Base-by-base conservation (phyloP, 371 early-diverging fungal genomes). In the Apophysomyces elegans region DNA sequence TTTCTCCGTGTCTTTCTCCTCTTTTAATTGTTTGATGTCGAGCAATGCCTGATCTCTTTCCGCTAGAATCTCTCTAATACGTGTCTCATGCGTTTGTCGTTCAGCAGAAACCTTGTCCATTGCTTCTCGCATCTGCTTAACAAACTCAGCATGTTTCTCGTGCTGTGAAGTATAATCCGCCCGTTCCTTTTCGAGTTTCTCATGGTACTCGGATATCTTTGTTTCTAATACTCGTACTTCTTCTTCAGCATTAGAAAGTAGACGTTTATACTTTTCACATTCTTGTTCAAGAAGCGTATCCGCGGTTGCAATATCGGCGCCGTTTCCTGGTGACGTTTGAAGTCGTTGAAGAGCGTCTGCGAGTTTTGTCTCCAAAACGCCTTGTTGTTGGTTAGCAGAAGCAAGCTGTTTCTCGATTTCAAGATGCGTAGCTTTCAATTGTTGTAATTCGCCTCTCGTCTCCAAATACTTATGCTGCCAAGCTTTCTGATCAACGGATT, bases 331-430 rank as follows among this genome's bases (percentile, higher is more conserved):
- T 37, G 36, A 56, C 46, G 11, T 21, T 18, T 50, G 54, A 18
- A 5, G 36, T 7, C 6, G 58, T 32, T 39, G 65, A n/a, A 38
- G 21, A 21, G 54, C 54, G n/a, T 50, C 54, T 9, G 54, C 8
- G 8, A 64, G 37, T 44, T 58, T 64, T 2, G 58, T 62, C 57
- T 50, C 65, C 38, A 65, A 44, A 32, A 21, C 21, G 1, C 54
- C 54, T 14, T 43, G 70, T 21, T 70, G 65, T 45, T 70, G 62
- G 1, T 62, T 65, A n/a, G 63, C 59, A 9, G 54, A 21, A 0
- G 70, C 63, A n/a, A 70, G 56, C 13, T 70, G 66, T 60, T 64
- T 66, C 26, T 70, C 70, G 12, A 70, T 16, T 35, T 63, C 62
- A 36, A 56, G 43, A 5, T 59, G 56, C 11, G 45, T 57, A 9